These are phyloP conservation scores for Fusarium sp. DNA, from an alignment of 2,329 filamentous ascomycete species.

Conservation along the genomic window DNA sequence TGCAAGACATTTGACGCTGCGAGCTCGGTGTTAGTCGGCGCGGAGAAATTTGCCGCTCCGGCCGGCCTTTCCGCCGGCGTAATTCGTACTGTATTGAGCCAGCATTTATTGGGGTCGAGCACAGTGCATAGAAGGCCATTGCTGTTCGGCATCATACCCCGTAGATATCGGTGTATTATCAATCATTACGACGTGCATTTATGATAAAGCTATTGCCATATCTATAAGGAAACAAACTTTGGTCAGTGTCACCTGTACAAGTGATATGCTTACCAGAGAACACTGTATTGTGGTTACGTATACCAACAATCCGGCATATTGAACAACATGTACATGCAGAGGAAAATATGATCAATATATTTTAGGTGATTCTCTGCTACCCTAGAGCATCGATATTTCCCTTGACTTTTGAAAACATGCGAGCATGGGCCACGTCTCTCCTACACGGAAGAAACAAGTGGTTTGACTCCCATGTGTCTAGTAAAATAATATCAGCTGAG, in stretches of 20 bases:
- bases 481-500: not conserved
- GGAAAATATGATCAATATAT: not conserved
- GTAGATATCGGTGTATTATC: slow-evolving; percentile 16
- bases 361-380: not conserved
- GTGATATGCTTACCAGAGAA: not conserved
- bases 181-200: not conserved
- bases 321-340: no score
- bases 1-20: slow-evolving; percentile 42
- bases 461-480: not conserved
- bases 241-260: no score
- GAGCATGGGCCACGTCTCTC: no score
- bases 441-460: not conserved
- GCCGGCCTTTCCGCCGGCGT: slow-evolving; percentile 11
- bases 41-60: slow-evolving; percentile 49
- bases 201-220: not conserved
- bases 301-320: not conserved
- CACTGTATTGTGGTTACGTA: not conserved
- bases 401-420: fast-evolving
- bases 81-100: not conserved
- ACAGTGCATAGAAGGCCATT: slow-evolving; percentile 1
- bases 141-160: not conserved
- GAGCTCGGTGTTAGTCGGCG: slow-evolving; percentile 48
- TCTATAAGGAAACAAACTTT: fast-evolving
- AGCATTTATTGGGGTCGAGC: fast-evolving
- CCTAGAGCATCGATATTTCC: not conserved